Base-by-base conservation (phyloP, 441 rosid genomes). In the Arabidopsis hybrid region DNA sequence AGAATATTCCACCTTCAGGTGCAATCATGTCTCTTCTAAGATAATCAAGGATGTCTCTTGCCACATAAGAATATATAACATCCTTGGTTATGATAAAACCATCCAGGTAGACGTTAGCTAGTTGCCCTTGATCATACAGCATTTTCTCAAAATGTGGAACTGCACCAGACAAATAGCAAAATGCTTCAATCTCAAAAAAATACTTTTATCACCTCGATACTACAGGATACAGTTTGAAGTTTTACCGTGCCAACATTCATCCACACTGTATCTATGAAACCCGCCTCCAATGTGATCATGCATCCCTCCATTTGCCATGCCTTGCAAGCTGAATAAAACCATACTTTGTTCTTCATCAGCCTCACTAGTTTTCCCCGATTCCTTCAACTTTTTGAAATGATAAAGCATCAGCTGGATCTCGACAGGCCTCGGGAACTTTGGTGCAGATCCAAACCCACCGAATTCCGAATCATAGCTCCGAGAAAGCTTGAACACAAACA, bases 81-180 rank as follows among this genome's bases (percentile, higher is more conserved):
- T 95, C 96, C 57, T 83, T 85, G 36, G 89, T 83, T 60, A 90
- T 81, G 74, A 87, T 82, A 65, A 92, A 95, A 39, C 91, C 91
- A 76, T 95, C 99, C 69, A 92, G 85, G 78, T 88, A 90, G 65
- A 85, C 88, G 38, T 87, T 92, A 34, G 83, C 89, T 70, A 92
- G 92, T 67, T 95, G 99, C 57, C 96, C 99, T 77, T 95, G 99
- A 82, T 95, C 99, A 72, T 95, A 95, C 72, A 95, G 43, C 99
- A 95, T 95, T 75, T 95, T 95, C 88, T 95, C 99, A 79, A 95
- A 95, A 85, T 95, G 97, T 13, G 99, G 99, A 83, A 95, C 99
- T 95, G 89, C 91, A 74, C 79, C 75, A 69, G 75, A n/a, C 60
- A 61, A 8, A 21, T 6, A 21, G 53, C 5, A 70, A 57, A 57